Evolutionary conservation across 192 early-diverging fungal species (phyloP), one percentile per base, ranked within the genome.

Genomic region (Mortierella antarctica): DNA sequence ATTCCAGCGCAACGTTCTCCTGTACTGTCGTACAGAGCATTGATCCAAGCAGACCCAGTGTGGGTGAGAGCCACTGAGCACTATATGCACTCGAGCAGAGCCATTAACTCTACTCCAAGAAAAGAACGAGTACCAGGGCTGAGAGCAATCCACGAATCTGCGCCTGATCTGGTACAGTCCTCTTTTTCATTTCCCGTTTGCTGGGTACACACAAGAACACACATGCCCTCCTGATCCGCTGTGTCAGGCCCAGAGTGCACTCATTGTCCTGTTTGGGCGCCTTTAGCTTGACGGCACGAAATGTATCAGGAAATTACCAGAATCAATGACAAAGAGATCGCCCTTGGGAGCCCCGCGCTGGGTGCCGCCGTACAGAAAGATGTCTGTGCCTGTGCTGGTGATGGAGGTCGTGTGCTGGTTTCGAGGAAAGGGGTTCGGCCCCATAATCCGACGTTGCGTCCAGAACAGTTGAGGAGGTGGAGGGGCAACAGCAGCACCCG

Each of bases 401-500:
- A 71, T 58, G 0, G 76, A 79, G 15, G 58, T 71, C 39, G 76
- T 53, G 42, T 79, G 76, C 56, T 79, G 76, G 64, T 67, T 66
- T 44, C 76, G 62, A 2, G 76, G 76, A 66, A 79, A 79, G 63
- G 76, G 76, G 69, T 79, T 79, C n/a, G 64, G 57, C 51, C 76
- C 76, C 62, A 67, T 44, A 52, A 71, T 71, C 5, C 68, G 76
- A 67, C 76, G 76, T 52, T 71, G 76, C 0, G 68, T 62, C 76
- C 76, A 79, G 62, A 79, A 62, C 76, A 79, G 23, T 62, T 71
- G 76, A 71, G 76, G 76, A 79, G 76, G 52, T 10, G 70, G 62
- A 1, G 57, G 57, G 39, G 69, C 54, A 11, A 49, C 53, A 14
- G 45, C 53, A 53, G 41, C 59, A 44, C 13, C 65, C 18, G 62